These are phyloP conservation scores for Verticillium zaregamsianum DNA, from an alignment of 2,329 filamentous ascomycete genomes.

Conservation along the genomic window DNA sequence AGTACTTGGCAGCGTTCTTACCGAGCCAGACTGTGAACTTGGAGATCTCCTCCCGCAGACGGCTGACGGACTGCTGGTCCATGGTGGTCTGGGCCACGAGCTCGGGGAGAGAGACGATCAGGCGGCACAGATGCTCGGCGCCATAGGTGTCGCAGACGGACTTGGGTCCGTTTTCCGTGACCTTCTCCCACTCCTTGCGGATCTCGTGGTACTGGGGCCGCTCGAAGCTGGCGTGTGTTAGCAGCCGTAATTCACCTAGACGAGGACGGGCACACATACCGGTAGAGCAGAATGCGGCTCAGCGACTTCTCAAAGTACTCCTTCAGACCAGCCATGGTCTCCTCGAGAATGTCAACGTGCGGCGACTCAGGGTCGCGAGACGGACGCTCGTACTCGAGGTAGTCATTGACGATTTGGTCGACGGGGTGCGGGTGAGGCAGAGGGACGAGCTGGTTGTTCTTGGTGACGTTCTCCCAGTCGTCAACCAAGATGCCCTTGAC, in stretches of 20 bases:
- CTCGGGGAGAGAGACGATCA: slow-evolving; percentile 88
- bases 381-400: slow-evolving; percentile 64
- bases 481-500: slow-evolving; percentile 92
- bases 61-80: slow-evolving; percentile 85
- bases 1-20: slow-evolving; percentile 72
- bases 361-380: slow-evolving; percentile 63
- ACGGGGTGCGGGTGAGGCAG: slow-evolving; percentile 76
- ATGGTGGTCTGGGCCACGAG: slow-evolving; percentile 97
- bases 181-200: slow-evolving; percentile 63
- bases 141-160: slow-evolving; percentile 80
- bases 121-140: slow-evolving; percentile 82
- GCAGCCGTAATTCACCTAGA: background rate
- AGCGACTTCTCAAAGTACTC: slow-evolving; percentile 94
- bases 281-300: slow-evolving; percentile 83
- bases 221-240: slow-evolving; percentile 65
- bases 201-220: slow-evolving; percentile 81
- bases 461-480: slow-evolving; percentile 98
- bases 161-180: slow-evolving; percentile 62
- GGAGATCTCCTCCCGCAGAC: slow-evolving; percentile 81
- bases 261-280: slow-evolving; percentile 32
- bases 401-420: slow-evolving; percentile 74
- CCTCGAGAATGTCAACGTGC: slow-evolving; percentile 81
- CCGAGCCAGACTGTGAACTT: slow-evolving; percentile 85
- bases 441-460: slow-evolving; percentile 84
- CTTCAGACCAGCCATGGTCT: slow-evolving; percentile 78